Base-by-base conservation (phyloP, 2,329 filamentous ascomycete species). In the Penicillium frequentans region DNA sequence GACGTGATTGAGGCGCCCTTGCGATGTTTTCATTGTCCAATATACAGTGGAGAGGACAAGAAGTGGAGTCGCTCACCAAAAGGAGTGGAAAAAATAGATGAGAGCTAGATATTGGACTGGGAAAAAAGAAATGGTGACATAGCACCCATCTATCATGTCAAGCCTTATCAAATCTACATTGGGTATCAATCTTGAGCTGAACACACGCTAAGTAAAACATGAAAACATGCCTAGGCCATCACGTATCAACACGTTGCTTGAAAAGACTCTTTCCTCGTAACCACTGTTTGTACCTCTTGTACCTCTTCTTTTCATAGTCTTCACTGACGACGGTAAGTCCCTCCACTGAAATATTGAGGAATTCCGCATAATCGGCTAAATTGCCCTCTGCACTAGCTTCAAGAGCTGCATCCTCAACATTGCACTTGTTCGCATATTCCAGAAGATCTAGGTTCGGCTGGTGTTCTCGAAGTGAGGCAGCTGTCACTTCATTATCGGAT, bases 241-340 rank as follows among this genome's bases (percentile, higher is more conserved):
- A 77, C 14, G 69, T 44, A 68, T 82, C 80, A 62, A 82, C 80
- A 46, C 88, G 86, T 81, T 97, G 93, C 77, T 98, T 98, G 74
- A 98, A 98, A 68, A 98, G 83, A 68, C 91, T 96, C 79, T 97
- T 98, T 19, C 93, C 93, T 60, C 87, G 84, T 70, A 99, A 80
- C 93, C 95, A 99, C 76, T 97, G 96, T 68, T 88, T 81, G 76
- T 99, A 99, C 10, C 93, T 90, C 77, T 96, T 98, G 75, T 99
- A 99, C 65, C 95, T 82, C 82, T 98, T 97, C 83, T 96, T 98
- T 42, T 84, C 83, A 46, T 87, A 83, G 73, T 98, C 95, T 68
- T 96, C 93, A 45, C 93, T 88, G 1, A 87, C 88, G 14, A 98
- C 93, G 2, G 91, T 96, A 52, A 99, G 77, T 19, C 91, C 91